Evolutionary conservation across 2,329 filamentous ascomycete species (phyloP).

Genomic region (Ampelomyces quisqualis): DNA sequence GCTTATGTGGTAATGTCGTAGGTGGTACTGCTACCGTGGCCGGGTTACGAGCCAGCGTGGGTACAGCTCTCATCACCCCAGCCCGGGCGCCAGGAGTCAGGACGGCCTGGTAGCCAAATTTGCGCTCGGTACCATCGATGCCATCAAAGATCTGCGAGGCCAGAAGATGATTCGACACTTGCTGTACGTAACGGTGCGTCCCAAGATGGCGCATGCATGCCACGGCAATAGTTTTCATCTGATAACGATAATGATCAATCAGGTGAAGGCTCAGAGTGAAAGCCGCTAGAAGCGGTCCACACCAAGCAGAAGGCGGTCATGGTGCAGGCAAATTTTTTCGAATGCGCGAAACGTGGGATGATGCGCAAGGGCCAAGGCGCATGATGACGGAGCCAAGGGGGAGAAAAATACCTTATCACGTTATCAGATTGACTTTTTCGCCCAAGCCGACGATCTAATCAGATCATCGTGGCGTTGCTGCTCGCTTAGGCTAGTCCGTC

Average conservation of each 20-base stretch:
- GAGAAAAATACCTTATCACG: conserved; percentile 8
- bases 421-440: conserved; percentile 21
- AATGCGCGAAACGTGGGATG: conserved; percentile 23
- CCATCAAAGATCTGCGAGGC: conserved; percentile 18
- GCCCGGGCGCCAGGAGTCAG: conserved; percentile 19
- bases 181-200: conserved; percentile 22
- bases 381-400: conserved; percentile 15
- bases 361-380: conserved; percentile 9
- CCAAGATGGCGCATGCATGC: conserved; percentile 20
- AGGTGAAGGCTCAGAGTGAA: conserved; percentile 5
- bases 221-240: conserved; percentile 24
- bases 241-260: conserved; percentile 36
- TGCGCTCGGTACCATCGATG: conserved; percentile 22
- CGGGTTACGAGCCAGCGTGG: conserved; percentile 14
- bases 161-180: conserved; percentile 33
- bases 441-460: conserved; percentile 22
- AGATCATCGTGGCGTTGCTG: conserved; percentile 30
- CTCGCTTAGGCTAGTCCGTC: conserved; percentile 22
- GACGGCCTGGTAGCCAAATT: conserved; percentile 15
- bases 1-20: too few species aligned
- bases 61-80: conserved; percentile 22
- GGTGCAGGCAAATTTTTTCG: conserved; percentile 31
- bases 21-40: conserved; percentile 2
- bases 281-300: conserved; percentile 12
- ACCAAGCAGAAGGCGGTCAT: conserved; percentile 20